Evolutionary conservation across 371 early-diverging fungal species (phyloP).

Genomic region (Lichtheimia corymbifera): DNA sequence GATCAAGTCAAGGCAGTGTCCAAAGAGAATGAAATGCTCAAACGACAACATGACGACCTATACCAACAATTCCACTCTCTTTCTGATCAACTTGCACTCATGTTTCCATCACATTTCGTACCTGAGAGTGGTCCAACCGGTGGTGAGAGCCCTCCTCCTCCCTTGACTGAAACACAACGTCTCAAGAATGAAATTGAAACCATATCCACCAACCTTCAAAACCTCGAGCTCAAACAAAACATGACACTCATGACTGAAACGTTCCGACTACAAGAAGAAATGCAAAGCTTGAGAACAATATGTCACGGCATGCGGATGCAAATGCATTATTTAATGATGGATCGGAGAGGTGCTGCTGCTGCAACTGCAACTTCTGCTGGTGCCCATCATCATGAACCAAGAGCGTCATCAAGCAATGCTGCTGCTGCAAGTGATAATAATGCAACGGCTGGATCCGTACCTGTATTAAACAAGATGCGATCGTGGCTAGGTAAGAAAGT

Average conservation of each 20-base stretch:
- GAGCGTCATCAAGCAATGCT: conserved; percentile 16
- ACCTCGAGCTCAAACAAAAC: conserved; percentile 69
- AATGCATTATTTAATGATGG: conserved; percentile 67
- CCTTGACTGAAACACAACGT: conserved; percentile 55
- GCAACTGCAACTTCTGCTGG: conserved; percentile 6
- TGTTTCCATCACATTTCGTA: conserved; percentile 44
- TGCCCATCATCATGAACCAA: conserved; percentile 1
- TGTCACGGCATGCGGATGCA: conserved; percentile 72
- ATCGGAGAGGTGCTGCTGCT: conserved; percentile 35
- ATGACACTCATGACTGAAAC: conserved; percentile 72
- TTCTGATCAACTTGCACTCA: conserved; percentile 37
- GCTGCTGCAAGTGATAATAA: conserved; percentile 3
- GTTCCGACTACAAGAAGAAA: conserved; percentile 67
- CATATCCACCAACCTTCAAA: conserved; percentile 56
- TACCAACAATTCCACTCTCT: conserved; percentile 43
- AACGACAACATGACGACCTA: conserved; percentile 42
- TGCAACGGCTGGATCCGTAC: conserved; percentile 12
- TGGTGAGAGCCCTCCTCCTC: conserved; percentile 14
- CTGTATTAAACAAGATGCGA: conserved; percentile 20
- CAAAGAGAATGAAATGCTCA: conserved; percentile 46
- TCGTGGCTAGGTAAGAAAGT: conserved; percentile 32
- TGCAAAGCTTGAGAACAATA: conserved; percentile 62
- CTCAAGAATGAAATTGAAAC: conserved; percentile 62
- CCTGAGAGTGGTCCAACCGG: conserved; percentile 10
- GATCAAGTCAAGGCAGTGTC: conserved; percentile 49